Evolutionary conservation across 139 green algal species (phyloP).

Genomic region (Volvox reticuliferus): DNA sequence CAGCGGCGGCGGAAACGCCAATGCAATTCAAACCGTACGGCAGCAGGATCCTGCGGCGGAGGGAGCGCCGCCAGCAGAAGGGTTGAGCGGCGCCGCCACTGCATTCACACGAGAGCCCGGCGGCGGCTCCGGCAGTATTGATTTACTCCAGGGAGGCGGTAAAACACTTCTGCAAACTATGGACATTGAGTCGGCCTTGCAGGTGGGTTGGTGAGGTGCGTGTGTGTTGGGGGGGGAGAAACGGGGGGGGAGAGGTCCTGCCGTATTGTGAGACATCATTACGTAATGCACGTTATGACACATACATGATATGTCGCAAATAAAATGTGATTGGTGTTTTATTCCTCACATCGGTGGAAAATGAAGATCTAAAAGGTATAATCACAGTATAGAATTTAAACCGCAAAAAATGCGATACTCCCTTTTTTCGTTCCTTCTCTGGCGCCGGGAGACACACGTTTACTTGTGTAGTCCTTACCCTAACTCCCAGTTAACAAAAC

Average conservation of each 20-base stretch:
- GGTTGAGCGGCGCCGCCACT: background rate
- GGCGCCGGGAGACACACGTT: too few relatives aligned
- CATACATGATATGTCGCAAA: too few relatives aligned
- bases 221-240: background rate
- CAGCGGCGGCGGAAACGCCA: background rate
- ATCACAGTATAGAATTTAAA: too few relatives aligned
- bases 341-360: too few relatives aligned
- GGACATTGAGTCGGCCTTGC: conserved; percentile 33
- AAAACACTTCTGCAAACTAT: conserved; percentile 2
- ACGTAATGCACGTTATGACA: too few relatives aligned
- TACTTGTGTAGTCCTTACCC: too few relatives aligned
- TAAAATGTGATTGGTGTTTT: too few relatives aligned
- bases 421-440: too few relatives aligned
- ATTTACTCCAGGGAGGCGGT: background rate
- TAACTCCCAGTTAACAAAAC: too few relatives aligned
- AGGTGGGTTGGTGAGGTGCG: background rate
- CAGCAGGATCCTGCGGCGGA: background rate
- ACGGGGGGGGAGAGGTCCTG: background rate
- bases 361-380: too few relatives aligned
- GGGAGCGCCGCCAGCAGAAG: too few relatives aligned
- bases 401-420: too few relatives aligned
- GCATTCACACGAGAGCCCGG: background rate
- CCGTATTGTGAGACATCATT: background rate
- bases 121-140: background rate
- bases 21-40: background rate